phyloP scores from a whole-genome alignment of 2,329 filamentous ascomycete species.

The Acrocalymma vagum region DNA sequence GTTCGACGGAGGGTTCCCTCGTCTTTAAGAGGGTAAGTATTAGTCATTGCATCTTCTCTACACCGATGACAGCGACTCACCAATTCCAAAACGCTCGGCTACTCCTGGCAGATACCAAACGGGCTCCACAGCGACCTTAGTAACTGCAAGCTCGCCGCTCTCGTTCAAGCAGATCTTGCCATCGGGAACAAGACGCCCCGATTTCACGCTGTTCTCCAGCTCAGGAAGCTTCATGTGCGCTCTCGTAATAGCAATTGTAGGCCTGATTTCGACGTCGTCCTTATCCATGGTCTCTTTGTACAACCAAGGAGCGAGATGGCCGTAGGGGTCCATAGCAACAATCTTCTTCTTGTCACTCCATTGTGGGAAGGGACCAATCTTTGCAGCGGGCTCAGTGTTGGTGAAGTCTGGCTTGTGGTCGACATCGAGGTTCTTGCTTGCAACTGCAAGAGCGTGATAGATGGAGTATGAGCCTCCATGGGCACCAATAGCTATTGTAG shows the following conservation, averaged over 20 bases:
- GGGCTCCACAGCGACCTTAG: slow-evolving; percentile 96
- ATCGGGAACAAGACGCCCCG: slow-evolving; percentile 78
- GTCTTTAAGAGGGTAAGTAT: slow-evolving; percentile 61
- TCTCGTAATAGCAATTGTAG: slow-evolving; percentile 90
- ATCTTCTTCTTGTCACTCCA: slow-evolving; percentile 95
- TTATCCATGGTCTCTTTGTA: slow-evolving; percentile 81
- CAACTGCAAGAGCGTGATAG: slow-evolving; percentile 92
- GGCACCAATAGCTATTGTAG: slow-evolving; percentile 67
- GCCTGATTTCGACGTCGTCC: slow-evolving; percentile 84
- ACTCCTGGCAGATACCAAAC: slow-evolving; percentile 70
- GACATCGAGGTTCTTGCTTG: slow-evolving; percentile 84
- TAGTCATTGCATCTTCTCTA: slow-evolving; percentile 22
- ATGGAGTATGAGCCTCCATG: slow-evolving; percentile 94
- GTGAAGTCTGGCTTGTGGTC: slow-evolving; percentile 82
- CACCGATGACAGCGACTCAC: slow-evolving; percentile 52
- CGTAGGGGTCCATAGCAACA: slow-evolving; percentile 95
- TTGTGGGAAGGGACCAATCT: slow-evolving; percentile 87
- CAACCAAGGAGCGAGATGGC: slow-evolving; percentile 85
- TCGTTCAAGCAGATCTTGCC: slow-evolving; percentile 90
- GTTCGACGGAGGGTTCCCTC: slow-evolving; percentile 86
- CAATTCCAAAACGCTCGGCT: slow-evolving; percentile 91
- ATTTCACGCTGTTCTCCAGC: slow-evolving; percentile 84
- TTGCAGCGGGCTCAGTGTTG: slow-evolving; percentile 90
- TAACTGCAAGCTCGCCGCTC: slow-evolving; percentile 88
- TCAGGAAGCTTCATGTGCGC: slow-evolving; percentile 98